Evolutionary conservation across 257 asterid species (phyloP).

Genomic region (Eucommia ulmoides): DNA sequence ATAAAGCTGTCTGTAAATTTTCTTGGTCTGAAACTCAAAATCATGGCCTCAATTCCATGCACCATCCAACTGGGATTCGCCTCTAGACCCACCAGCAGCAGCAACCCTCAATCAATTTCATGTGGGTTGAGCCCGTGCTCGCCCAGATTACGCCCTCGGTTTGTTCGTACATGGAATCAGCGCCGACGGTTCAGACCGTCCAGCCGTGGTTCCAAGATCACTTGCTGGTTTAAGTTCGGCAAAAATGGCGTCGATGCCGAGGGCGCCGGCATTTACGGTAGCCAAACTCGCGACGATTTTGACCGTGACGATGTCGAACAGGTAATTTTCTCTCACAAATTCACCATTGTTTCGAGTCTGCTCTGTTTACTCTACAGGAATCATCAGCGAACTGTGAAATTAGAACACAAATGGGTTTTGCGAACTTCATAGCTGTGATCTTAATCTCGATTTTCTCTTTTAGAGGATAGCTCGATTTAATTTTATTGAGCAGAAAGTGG

Average conservation of each 20-base stretch:
- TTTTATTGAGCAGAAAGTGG: background rate
- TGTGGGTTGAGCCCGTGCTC: slow-evolving; percentile 6
- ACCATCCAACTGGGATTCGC: slow-evolving; percentile 26
- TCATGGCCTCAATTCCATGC: slow-evolving; percentile 42
- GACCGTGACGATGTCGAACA: slow-evolving; percentile 97
- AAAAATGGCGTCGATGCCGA: slow-evolving; percentile 84
- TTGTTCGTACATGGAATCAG: slow-evolving; percentile 16
- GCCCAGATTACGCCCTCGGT: slow-evolving; percentile 17
- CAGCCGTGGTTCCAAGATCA: slow-evolving; percentile 38
- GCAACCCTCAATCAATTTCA: too few species aligned
- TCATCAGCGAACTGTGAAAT: too few species aligned
- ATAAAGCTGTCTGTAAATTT: slow-evolving; percentile 8
- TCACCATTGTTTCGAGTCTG: too few species aligned
- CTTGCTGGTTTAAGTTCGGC: slow-evolving; percentile 88
- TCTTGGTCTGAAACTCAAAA: slow-evolving; percentile 1
- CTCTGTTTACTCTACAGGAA: too few species aligned
- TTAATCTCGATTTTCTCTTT: too few species aligned
- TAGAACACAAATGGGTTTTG: too few species aligned
- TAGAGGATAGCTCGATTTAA: background rate
- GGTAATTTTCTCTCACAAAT: slow-evolving; percentile 18
- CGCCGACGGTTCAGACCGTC: slow-evolving; percentile 40
- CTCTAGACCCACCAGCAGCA: too few species aligned
- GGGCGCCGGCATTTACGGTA: slow-evolving; percentile 92
- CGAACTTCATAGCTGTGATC: too few species aligned
- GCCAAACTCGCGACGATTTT: slow-evolving; percentile 81